Evolutionary conservation across 192 early-diverging fungal species (phyloP).

Genomic region (Coemansia sp.): DNA sequence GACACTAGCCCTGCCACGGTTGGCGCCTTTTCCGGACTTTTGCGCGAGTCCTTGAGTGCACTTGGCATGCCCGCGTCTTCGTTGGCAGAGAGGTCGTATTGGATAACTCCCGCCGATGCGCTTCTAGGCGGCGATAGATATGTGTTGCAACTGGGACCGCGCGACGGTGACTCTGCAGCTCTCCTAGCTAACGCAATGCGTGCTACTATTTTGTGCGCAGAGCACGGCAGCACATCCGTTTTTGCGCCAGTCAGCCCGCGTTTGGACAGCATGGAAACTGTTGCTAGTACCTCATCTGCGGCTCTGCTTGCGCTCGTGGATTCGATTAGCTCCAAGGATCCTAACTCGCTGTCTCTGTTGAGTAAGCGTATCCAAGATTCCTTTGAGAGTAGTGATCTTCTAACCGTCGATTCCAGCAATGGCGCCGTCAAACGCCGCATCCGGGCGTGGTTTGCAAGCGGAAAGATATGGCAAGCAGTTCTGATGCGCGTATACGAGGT

Average conservation of each 20-base stretch:
- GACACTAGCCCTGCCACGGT: constrained; percentile 8
- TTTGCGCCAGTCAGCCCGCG: background rate
- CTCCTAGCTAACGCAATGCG: constrained; percentile 16
- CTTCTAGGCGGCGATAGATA: background rate
- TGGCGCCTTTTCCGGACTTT: constrained; percentile 16
- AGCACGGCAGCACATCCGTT: constrained; percentile 10
- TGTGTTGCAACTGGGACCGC: background rate
- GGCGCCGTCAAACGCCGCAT: constrained; percentile 34
- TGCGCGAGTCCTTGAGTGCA: constrained; percentile 22
- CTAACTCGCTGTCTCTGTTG: constrained; percentile 10
- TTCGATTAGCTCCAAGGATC: background rate
- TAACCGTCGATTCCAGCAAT: constrained; percentile 28
- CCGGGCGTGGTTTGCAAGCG: constrained; percentile 34
- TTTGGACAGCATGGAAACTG: background rate
- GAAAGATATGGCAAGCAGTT: constrained; percentile 37
- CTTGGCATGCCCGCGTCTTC: background rate
- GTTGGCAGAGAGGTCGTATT: background rate
- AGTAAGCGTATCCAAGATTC: constrained; percentile 33
- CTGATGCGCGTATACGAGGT: constrained; percentile 46
- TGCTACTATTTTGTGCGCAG: constrained; percentile 21
- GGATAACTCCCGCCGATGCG: background rate
- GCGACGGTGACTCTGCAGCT: background rate
- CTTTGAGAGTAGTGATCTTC: constrained; percentile 35
- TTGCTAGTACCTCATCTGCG: background rate
- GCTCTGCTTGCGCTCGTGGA: constrained; percentile 10